Conservation (phyloP, 2,329 filamentous ascomycete species). For the Epichloe hybrida region DNA sequence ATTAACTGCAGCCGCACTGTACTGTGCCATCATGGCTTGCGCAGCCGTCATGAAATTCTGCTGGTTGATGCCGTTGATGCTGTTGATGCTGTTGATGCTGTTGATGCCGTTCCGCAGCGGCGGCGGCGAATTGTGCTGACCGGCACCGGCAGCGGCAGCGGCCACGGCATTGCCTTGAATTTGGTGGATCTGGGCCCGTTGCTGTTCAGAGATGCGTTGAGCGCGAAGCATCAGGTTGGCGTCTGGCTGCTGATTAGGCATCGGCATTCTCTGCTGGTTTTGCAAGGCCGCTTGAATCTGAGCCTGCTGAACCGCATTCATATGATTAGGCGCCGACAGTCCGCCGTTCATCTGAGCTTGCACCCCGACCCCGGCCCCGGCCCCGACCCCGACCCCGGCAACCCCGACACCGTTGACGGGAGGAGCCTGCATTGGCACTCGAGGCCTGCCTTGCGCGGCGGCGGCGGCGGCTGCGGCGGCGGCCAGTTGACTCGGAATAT, state of each 20-base stretch:
- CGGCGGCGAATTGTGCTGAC: slow-evolving; percentile 30
- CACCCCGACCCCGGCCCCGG: too few species aligned
- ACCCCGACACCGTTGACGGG: slow-evolving; percentile 36
- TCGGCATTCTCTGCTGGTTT: slow-evolving; percentile 46
- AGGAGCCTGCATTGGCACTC: slow-evolving; percentile 40
- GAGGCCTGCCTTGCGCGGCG: slow-evolving; percentile 29
- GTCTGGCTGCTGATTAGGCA: slow-evolving; percentile 29
- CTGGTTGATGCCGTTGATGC: slow-evolving; percentile 34
- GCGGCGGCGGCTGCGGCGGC: slow-evolving; percentile 27
- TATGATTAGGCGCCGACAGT: slow-evolving; percentile 40
- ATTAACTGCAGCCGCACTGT: slow-evolving; percentile 24
- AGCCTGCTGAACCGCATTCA: too few species aligned
- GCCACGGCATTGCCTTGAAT: slow-evolving; percentile 19
- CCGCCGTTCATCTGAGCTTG: slow-evolving; percentile 36
- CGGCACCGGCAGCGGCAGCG: slow-evolving; percentile 19
- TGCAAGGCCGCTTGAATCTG: slow-evolving; percentile 46
- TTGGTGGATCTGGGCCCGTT: slow-evolving; percentile 39
- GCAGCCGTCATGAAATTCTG: slow-evolving; percentile 39
- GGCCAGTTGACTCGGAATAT: slow-evolving; percentile 29
- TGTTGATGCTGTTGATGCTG: too few species aligned
- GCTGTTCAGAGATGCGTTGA: slow-evolving; percentile 53
- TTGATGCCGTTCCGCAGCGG: slow-evolving; percentile 29
- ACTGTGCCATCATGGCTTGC: slow-evolving; percentile 39
- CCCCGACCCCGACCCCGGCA: too few species aligned
- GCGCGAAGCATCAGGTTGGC: slow-evolving; percentile 47